Evolutionary conservation across 495 filamentous ascomycete species (phyloP).

Genomic region (Talaromyces wortmannii): DNA sequence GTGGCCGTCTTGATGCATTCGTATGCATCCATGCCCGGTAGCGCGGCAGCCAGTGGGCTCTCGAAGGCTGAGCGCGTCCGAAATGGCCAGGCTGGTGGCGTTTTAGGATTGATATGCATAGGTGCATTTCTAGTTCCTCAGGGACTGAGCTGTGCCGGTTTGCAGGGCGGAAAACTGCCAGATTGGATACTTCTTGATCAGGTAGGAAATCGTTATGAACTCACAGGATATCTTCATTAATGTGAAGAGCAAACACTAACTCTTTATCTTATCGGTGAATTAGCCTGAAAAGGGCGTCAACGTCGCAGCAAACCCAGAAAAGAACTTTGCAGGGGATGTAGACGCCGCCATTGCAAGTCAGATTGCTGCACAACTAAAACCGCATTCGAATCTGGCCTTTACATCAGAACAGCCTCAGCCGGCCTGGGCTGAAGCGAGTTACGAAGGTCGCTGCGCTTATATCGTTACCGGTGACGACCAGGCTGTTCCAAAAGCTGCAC

Average conservation of each 20-base stretch:
- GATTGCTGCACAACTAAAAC: constrained; percentile 10
- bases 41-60: constrained; percentile 13
- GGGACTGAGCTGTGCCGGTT: constrained; percentile 17
- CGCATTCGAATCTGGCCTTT: constrained; percentile 19
- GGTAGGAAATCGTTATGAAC: constrained; percentile 4
- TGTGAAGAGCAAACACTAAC: background rate
- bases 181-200: constrained; percentile 19
- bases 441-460: constrained; percentile 9
- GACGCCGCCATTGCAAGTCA: constrained; percentile 3
- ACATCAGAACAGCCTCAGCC: constrained; percentile 16
- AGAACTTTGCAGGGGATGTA: constrained; percentile 20
- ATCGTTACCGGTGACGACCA: constrained; percentile 17
- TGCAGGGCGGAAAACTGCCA: constrained; percentile 18
- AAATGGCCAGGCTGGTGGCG: constrained; percentile 16
- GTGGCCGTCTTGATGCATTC: constrained; percentile 24
- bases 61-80: constrained; percentile 10
- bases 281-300: constrained; percentile 15
- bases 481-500: constrained; percentile 17
- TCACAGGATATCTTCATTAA: background rate
- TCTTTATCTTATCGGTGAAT: background rate
- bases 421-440: constrained; percentile 16
- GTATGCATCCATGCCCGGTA: constrained; percentile 23
- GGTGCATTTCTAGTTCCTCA: constrained; percentile 19
- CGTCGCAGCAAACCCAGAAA: constrained; percentile 11
- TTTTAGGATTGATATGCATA: constrained; percentile 21